Evolutionary conservation across 1,284 basidiomycete genomes (phyloP), one percentile per base, ranked within the genome.

Genomic region (Stereum hirsutum): DNA sequence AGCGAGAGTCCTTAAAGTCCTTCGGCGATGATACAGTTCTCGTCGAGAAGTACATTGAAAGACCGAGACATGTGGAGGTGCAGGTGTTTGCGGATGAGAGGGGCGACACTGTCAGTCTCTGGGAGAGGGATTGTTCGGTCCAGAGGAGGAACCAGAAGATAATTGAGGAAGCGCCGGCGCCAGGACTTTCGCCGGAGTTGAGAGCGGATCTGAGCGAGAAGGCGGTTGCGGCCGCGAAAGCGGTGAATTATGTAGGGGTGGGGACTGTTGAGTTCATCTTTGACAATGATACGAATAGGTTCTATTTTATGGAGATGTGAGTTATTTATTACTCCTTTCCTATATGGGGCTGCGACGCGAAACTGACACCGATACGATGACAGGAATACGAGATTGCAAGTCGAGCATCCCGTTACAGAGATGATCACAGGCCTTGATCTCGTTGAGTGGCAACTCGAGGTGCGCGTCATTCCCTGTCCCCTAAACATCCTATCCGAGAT

Each of bases 81-180:
- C 90, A 93, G 60, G 83, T 94, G 6, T 94, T 94, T 59, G 87
- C 87, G 12, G 91, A 94, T 64, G 69, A 62, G 14, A 62, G 70
- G 25, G 89, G 90, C 15, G 76, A 76, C 44, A 86, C 80, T 5
- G 85, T 95, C 19, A 90, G 89, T 58, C 69, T 96, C 24, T 94
- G 89, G 82, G 92, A 95, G 62, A 73, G 93, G 38, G 93, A 97
- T 58, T 97, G 93, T 58, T 93, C 89, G 0, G 92, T 96, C 10
- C 94, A 97, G 64, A 69, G 94, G 52, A 70, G 93, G 47, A 93
- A 94, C 57, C 92, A 96, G 67, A 96, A 94, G 73, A 91, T 94
- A 48, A 92, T 94, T 46, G 89, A 94, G 60, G 89, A 94, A 70
- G 92, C 93, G 4, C 94, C 94, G 15, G 94, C 93, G 3, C 93